Conservation (phyloP, 495 filamentous ascomycete species). For the Parachaetomium inaequale region DNA sequence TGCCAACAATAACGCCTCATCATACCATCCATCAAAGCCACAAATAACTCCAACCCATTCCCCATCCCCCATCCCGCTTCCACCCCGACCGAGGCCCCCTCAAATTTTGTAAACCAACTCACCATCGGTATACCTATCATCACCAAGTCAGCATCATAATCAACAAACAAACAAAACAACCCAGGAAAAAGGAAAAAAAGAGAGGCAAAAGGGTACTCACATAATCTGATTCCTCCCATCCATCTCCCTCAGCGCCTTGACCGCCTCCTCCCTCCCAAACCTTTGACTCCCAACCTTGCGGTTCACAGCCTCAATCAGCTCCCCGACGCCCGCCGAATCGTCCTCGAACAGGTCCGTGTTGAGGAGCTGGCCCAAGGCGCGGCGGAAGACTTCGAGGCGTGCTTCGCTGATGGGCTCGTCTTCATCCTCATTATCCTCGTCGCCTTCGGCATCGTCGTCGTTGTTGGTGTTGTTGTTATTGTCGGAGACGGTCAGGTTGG, state of each 20-base stretch:
- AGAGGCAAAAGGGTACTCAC: slow-evolving; percentile 59
- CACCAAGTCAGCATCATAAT: slow-evolving; percentile 31
- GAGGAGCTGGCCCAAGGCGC: slow-evolving; percentile 73
- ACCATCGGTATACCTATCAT: slow-evolving; percentile 43
- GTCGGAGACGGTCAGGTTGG: slow-evolving; percentile 34
- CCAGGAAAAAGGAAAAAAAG: not conserved
- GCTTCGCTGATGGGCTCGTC: slow-evolving; percentile 53
- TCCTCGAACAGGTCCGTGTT: slow-evolving; percentile 73
- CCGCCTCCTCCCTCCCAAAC: slow-evolving; percentile 70
- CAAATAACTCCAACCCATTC: not conserved
- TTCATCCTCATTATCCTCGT: slow-evolving; percentile 27
- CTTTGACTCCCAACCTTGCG: slow-evolving; percentile 47
- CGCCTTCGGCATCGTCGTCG: slow-evolving; percentile 24
- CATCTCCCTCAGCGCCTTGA: slow-evolving; percentile 73
- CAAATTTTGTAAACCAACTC: slow-evolving; percentile 48
- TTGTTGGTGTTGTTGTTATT: slow-evolving; percentile 17
- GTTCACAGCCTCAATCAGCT: slow-evolving; percentile 78
- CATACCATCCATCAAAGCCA: not conserved
- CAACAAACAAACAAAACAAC: too few relatives aligned
- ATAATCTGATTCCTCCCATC: slow-evolving; percentile 84
- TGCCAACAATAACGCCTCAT: slow-evolving; percentile 1
- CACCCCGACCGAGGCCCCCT: not conserved
- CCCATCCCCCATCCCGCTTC: not conserved
- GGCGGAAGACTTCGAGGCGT: slow-evolving; percentile 71
- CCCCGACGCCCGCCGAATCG: slow-evolving; percentile 71